Base-by-base conservation (phyloP, 2,329 filamentous ascomycete species). In the Trichoderma harzianum region DNA sequence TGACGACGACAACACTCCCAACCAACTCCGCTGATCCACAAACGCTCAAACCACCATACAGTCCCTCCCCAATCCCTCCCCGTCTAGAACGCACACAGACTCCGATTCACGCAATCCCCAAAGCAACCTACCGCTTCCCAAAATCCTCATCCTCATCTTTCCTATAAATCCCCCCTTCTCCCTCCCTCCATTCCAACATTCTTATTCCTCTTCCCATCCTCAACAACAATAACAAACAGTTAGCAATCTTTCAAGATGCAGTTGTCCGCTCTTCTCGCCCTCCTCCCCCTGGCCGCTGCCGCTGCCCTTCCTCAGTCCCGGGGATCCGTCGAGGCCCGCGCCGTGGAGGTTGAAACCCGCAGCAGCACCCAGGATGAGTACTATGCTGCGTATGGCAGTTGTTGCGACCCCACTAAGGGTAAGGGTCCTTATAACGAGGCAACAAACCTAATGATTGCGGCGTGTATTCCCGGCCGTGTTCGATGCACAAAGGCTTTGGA, bases 11-110 rank as follows among this genome's bases (percentile, higher is more conserved):
- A 60, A 60, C 28, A 30, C 30, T 21, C 32, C 30, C 30, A 60
- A 34, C 57, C 57, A 60, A 47, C 36, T 47, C 26, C 24, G 18
- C 36, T 30, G 14, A 26, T 63, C 36, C 36, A 11, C 32, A 14
- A 39, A 30, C 64, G 64, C 64, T 67, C 21, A 67, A 57, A 67
- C 64, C 64, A 67, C 51, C 32, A 39, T 67, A 57, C 51, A 67
- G 5, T 30, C 64, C 32, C 32, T 58, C 21, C 47, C 24, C 32
- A 60, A 21, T 30, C 57, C 7, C 28, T 28, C 10, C 14, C 53
- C 64, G 39, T 26, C 32, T 28, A 64, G 39, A 64, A 32, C 30
- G 14, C 21, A 39, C 32, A 67, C 51, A 67, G 63, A 66, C 63
- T 30, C 43, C 63, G 34, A 30, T 57, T 36, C 5, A 28, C 43